Evolutionary conservation across 202 grass and related monocot species (phyloP).

Genomic region (Brachypodium distachyon): DNA sequence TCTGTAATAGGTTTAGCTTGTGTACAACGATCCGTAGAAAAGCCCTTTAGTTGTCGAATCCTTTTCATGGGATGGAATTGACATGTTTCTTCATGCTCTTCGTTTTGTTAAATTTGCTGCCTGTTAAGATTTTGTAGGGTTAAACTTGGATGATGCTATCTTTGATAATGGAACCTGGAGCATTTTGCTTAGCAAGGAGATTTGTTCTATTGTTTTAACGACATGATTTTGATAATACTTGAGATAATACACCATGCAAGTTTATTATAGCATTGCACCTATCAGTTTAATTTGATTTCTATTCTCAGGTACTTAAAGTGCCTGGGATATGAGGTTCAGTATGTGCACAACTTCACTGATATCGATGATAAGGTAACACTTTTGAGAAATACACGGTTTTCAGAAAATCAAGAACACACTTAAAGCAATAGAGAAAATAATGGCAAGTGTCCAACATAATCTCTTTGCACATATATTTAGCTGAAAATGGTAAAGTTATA

Average conservation of each 20-base stretch:
- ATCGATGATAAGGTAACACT: slow-evolving; percentile 77
- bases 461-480: too few species aligned
- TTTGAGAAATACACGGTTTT: neutral
- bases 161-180: neutral
- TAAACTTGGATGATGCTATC: neutral
- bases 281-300: neutral
- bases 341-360: slow-evolving; percentile 84
- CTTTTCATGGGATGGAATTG: too few species aligned
- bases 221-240: neutral
- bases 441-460: neutral
- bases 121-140: neutral
- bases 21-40: too few species aligned
- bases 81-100: neutral
- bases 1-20: too few species aligned
- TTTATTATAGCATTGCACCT: neutral
- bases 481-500: neutral
- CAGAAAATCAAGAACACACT: neutral
- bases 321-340: slow-evolving; percentile 75
- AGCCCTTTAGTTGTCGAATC: too few species aligned
- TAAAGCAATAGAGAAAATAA: neutral
- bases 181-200: neutral
- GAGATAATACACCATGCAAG: neutral
- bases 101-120: neutral
- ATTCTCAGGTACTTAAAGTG: slow-evolving; percentile 57
- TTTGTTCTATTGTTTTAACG: too few species aligned